Base-by-base conservation (phyloP, 257 asterid species). In the Orobanche coerulescens region DNA sequence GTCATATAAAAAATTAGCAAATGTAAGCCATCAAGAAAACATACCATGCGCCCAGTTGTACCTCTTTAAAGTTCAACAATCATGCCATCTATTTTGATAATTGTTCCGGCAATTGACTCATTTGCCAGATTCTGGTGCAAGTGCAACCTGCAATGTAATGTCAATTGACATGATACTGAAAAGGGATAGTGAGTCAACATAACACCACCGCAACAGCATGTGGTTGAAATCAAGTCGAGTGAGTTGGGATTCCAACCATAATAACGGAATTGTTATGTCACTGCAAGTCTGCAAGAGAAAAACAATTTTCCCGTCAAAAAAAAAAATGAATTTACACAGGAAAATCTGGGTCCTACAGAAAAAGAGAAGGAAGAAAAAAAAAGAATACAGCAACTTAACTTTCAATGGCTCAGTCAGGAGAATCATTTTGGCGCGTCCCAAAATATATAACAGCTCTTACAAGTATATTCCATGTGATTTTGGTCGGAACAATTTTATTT, bases 381-480 rank as follows among this genome's bases (percentile, higher is more conserved):
- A n/a, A 71, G 66, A 61, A 54, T 26, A 40, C 6, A 46, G 62
- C 42, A 70, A 70, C 71, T 65, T 56, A 72, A 73, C 83, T 60
- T 68, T 67, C 56, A 63, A 58, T 51, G 58, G 28, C 24, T 50
- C 24, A 58, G 19, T 15, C 61, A 15, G 13, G 30, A 34, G 48
- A 49, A 67, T 76, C 78, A 69, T 49, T 44, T 52, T 25, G 66
- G 72, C 50, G 58, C 59, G n/a, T n/a, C 76, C 73, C 61, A 20
- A 71, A 58, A 65, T 8, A 71, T 73, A 82, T 55, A 48, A 93
- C 90, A 58, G 97, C 95, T 78, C 98, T 74, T 70, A 89, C 94
- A 58, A 89, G 95, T 79, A 93, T 93, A 67, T 80, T 84, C 98
- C 98, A 93, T 60, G 95, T 84, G 61, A 89, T 40, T 43, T 74